These are phyloP conservation scores for Scheffersomyces segobiensis DNA, from an alignment of 1,139 yeast species.

Conservation along the genomic window DNA sequence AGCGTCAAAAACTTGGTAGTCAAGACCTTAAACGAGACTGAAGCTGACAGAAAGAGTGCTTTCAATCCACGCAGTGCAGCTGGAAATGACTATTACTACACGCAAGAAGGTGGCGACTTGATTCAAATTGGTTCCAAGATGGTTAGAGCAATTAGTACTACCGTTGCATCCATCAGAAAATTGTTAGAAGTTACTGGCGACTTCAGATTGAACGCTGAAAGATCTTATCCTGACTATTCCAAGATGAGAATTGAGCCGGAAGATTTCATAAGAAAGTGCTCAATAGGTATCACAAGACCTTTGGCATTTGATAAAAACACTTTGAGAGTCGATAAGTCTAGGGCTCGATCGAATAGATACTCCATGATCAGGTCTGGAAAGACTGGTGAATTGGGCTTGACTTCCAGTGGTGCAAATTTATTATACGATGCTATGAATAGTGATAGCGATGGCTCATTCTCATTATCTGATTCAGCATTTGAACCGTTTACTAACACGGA, in stretches of 20 bases:
- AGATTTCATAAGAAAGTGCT: slow-evolving; percentile 61
- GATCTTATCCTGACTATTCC: slow-evolving; percentile 74
- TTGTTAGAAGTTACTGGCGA: slow-evolving; percentile 63
- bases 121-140: slow-evolving; percentile 63
- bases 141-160: slow-evolving; percentile 56
- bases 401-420: slow-evolving; percentile 60
- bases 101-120: slow-evolving; percentile 67
- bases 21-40: slow-evolving; percentile 46
- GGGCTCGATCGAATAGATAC: slow-evolving; percentile 39
- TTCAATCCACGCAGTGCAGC: slow-evolving; percentile 1
- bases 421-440: slow-evolving; percentile 49
- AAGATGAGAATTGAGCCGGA: slow-evolving; percentile 59
- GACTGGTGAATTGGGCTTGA: slow-evolving; percentile 52
- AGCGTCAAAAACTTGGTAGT: slow-evolving; percentile 64
- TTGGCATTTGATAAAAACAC: slow-evolving; percentile 11
- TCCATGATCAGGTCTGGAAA: slow-evolving; percentile 63
- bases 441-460: slow-evolving; percentile 44
- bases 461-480: slow-evolving; percentile 41
- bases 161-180: slow-evolving; percentile 46
- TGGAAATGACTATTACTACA: slow-evolving; percentile 44
- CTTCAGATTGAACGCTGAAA: slow-evolving; percentile 62
- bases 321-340: slow-evolving; percentile 1
- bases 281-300: slow-evolving; percentile 49
- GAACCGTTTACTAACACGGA: slow-evolving; percentile 28
- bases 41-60: slow-evolving; percentile 18